These are phyloP conservation scores for Suillus ampliporus DNA, from an alignment of 768 basidiomycete genomes.

Conservation along the genomic window DNA sequence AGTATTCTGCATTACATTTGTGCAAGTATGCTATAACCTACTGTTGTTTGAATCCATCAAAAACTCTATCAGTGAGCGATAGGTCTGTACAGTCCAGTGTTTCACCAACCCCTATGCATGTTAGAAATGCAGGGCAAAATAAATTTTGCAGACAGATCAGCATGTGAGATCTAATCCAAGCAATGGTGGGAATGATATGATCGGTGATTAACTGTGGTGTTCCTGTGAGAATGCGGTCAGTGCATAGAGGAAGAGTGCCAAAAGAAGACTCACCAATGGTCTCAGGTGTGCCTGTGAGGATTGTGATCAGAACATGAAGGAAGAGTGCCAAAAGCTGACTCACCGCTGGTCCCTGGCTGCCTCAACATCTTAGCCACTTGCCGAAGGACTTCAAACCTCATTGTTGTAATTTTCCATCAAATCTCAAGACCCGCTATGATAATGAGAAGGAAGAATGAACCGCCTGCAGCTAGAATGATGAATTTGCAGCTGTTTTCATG, in stretches of 20 bases:
- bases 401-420: not conserved
- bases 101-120: not conserved
- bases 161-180: not conserved
- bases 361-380: not conserved
- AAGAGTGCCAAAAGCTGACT: not conserved
- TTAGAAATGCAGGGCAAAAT: not conserved
- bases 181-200: not conserved
- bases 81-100: not conserved
- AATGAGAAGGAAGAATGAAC: not conserved
- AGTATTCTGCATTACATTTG: no score
- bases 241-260: no score
- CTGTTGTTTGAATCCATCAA: slow-evolving; percentile 1
- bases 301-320: not conserved
- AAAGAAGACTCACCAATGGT: no score
- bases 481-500: not conserved
- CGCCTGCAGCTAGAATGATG: no score
- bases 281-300: no score
- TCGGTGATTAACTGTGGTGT: not conserved
- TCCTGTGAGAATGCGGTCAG: no score
- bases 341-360: not conserved
- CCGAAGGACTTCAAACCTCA: not conserved
- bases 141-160: not conserved
- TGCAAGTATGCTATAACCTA: no score
- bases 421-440: not conserved
- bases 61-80: not conserved